Conservation (phyloP, 176 grass and related monocot species). For the Carex littledalei region DNA sequence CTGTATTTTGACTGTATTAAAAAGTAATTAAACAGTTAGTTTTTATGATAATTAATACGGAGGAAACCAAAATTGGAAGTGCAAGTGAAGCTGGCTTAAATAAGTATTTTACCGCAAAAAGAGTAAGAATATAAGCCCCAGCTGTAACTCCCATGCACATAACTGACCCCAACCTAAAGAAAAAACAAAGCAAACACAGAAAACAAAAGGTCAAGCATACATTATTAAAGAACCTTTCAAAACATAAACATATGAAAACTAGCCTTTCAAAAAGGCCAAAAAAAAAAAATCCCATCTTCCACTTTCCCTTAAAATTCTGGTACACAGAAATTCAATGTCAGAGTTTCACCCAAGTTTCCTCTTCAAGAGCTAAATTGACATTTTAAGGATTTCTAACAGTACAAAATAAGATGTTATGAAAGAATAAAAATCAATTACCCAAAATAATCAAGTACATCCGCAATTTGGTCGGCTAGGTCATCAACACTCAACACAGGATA, state of each 20-base stretch:
- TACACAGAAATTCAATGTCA: not conserved
- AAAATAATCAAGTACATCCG: conserved; percentile 90
- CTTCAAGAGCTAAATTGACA: not conserved
- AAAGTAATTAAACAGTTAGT: conserved; percentile 18
- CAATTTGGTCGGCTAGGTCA: conserved; percentile 79
- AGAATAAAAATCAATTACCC: conserved; percentile 40
- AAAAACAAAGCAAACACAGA: conserved; percentile 12
- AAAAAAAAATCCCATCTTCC: not conserved
- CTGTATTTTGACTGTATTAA: conserved; percentile 55
- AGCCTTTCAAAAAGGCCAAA: not conserved
- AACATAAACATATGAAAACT: not conserved
- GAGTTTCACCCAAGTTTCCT: too few species aligned
- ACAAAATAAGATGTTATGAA: conserved; percentile 9
- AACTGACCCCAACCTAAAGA: conserved; percentile 60
- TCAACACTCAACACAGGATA: conserved; percentile 58
- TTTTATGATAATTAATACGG: conserved; percentile 8
- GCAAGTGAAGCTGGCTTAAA: conserved; percentile 18
- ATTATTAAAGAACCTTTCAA: conserved; percentile 15
- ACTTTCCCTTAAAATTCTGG: conserved; percentile 2
- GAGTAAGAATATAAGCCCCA: conserved; percentile 87
- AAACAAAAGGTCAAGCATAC: conserved; percentile 4
- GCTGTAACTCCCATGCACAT: conserved; percentile 98
- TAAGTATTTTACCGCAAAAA: conserved; percentile 62
- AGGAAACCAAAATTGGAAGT: not conserved
- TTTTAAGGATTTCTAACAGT: not conserved